A percentile compares a stretch with the other conserved stretches of the same genome.
Evolutionary conservation across 139 green algal genomes (phyloP).

Genomic region (Chlamydomonas sp.): DNA sequence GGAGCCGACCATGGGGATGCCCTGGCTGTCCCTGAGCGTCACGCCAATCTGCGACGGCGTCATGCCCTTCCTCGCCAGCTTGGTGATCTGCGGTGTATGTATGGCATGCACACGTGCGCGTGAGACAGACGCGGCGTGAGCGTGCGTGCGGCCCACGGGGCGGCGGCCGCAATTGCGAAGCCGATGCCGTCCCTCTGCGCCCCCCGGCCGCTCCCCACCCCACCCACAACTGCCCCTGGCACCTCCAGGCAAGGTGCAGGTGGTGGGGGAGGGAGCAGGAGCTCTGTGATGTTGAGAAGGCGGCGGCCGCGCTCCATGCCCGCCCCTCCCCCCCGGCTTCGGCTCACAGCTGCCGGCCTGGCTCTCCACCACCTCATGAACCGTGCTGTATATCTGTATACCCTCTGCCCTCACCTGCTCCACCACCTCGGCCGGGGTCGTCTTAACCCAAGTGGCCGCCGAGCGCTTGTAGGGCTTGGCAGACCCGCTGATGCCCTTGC

Average conservation of each 20-base stretch:
- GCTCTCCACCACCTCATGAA: not conserved
- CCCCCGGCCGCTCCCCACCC: not conserved
- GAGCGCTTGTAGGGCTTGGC: slow-evolving; percentile 93
- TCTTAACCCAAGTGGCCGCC: slow-evolving; percentile 63
- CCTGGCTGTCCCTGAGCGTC: slow-evolving; percentile 89
- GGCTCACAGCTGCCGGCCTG: not conserved
- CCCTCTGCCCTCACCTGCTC: slow-evolving; percentile 5
- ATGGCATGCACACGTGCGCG: not conserved
- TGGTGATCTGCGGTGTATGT: slow-evolving; percentile 72
- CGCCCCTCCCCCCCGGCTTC: not conserved
- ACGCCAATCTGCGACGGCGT: slow-evolving; percentile 97
- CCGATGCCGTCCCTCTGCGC: not conserved
- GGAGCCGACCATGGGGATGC: slow-evolving; percentile 73
- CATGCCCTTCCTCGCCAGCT: slow-evolving; percentile 96
- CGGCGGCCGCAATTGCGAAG: not conserved
- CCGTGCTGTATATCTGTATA: not conserved
- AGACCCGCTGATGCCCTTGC: slow-evolving; percentile 87
- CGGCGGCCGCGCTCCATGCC: no score
- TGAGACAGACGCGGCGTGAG: not conserved
- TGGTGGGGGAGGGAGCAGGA: not conserved
- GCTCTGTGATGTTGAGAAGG: not conserved
- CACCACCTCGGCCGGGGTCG: slow-evolving; percentile 35
- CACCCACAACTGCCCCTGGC: not conserved
- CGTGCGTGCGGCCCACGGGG: not conserved
- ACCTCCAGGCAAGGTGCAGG: not conserved